Percentiles rank a stretch among this genome's conserved stretches.
Conservation (phyloP, 345 rosid species). For the Anacardium occidentale region DNA sequence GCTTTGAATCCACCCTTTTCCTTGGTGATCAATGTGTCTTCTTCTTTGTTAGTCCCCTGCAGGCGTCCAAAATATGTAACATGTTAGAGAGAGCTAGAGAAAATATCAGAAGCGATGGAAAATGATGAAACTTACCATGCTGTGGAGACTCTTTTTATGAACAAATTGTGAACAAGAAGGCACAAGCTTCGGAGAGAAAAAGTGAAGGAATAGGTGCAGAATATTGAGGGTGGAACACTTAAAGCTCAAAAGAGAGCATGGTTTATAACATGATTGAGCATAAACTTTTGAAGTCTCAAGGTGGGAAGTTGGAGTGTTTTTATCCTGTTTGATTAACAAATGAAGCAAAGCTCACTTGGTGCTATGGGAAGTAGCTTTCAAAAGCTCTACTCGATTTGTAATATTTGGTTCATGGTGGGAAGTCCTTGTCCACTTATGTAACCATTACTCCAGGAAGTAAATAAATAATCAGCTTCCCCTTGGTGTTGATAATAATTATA, state of each 20-base stretch:
- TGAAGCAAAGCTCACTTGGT: neutral
- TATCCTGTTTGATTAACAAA: neutral
- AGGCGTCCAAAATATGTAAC: neutral
- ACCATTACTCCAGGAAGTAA: neutral
- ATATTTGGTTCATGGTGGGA: neutral
- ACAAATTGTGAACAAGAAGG: too few relatives aligned
- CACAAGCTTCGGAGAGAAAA: too few relatives aligned
- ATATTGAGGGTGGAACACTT: neutral
- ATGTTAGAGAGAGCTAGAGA: neutral
- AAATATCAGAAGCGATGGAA: neutral
- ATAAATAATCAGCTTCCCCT: too few relatives aligned
- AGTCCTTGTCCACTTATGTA: neutral
- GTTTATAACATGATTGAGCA: slow-evolving; percentile 3
- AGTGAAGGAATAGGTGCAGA: neutral
- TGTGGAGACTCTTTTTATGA: neutral
- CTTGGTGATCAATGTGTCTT: neutral
- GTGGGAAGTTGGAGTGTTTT: neutral
- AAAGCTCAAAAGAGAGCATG: neutral
- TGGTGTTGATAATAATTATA: too few relatives aligned
- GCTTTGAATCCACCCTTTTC: slow-evolving; percentile 48
- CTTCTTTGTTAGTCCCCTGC: neutral
- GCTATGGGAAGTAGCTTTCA: slow-evolving; percentile 4
- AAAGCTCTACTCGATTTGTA: neutral
- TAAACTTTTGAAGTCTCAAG: neutral
- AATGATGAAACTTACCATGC: neutral